Evolutionary conservation across 257 asterid species (phyloP).

Genomic region (Solanum pennellii): DNA sequence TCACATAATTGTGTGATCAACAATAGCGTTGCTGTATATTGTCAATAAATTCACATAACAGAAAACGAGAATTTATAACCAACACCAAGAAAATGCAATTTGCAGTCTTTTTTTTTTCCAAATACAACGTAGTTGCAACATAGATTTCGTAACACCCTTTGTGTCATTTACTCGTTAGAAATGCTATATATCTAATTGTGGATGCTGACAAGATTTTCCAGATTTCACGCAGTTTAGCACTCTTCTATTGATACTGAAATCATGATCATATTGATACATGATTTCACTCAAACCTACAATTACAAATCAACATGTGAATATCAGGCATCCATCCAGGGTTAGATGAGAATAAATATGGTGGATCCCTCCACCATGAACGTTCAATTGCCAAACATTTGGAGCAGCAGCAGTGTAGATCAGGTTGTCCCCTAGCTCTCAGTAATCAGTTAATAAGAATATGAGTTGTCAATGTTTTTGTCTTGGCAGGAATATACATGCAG

Average conservation of each 20-base stretch:
- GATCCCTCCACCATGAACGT: constrained; percentile 8
- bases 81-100: not conserved
- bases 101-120: not conserved
- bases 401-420: not conserved
- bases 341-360: not conserved
- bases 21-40: not conserved
- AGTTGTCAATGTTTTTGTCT: constrained; percentile 5
- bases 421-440: not conserved
- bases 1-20: not conserved
- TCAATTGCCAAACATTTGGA: not conserved
- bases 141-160: not conserved
- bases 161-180: not conserved
- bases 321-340: not conserved
- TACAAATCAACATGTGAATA: not conserved
- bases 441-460: not conserved
- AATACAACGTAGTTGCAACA: not conserved
- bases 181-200: not conserved
- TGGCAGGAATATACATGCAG: constrained; percentile 4
- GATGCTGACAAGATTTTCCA: not conserved
- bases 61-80: not conserved
- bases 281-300: not conserved
- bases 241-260: not conserved
- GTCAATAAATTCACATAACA: not conserved
- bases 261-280: not conserved
- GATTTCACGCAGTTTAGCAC: not conserved